Evolutionary conservation across 345 rosid genomes (phyloP).

Genomic region (Ricinus communis): DNA sequence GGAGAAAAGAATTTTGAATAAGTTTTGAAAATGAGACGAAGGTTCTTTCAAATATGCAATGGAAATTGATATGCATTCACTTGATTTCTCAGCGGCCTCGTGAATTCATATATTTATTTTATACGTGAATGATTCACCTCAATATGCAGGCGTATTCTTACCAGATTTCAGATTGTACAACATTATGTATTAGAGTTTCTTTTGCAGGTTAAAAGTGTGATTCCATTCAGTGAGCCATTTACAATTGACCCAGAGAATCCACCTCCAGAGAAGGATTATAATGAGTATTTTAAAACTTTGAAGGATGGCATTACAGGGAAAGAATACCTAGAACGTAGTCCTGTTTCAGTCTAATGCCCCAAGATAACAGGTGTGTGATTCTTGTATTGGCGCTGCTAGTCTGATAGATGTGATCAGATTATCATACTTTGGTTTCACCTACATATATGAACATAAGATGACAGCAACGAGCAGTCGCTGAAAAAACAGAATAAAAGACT

Average conservation of each 20-base stretch:
- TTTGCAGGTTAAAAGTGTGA: constrained; percentile 77
- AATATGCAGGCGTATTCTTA: background rate
- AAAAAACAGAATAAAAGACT: too few species aligned
- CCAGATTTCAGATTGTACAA: constrained; percentile 1
- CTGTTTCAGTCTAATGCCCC: constrained; percentile 47
- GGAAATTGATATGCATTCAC: too few species aligned
- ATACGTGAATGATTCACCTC: background rate
- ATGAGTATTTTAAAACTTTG: constrained; percentile 60
- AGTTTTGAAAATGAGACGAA: too few species aligned
- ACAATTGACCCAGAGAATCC: constrained; percentile 87
- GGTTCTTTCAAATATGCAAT: too few species aligned
- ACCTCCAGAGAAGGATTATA: constrained; percentile 83
- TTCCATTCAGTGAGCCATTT: constrained; percentile 88
- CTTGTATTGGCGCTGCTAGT: background rate
- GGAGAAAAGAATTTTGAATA: too few species aligned
- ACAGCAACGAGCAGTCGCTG: too few species aligned
- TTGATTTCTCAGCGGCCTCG: too few species aligned
- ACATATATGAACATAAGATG: too few species aligned
- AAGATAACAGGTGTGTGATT: background rate
- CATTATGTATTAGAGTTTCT: background rate
- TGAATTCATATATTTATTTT: too few species aligned
- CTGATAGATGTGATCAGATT: background rate
- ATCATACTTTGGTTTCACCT: too few species aligned
- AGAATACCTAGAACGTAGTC: constrained; percentile 62
- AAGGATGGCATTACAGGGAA: constrained; percentile 83